Base-by-base conservation (phyloP, 768 basidiomycete species). In the Gymnopilus dilepis region DNA sequence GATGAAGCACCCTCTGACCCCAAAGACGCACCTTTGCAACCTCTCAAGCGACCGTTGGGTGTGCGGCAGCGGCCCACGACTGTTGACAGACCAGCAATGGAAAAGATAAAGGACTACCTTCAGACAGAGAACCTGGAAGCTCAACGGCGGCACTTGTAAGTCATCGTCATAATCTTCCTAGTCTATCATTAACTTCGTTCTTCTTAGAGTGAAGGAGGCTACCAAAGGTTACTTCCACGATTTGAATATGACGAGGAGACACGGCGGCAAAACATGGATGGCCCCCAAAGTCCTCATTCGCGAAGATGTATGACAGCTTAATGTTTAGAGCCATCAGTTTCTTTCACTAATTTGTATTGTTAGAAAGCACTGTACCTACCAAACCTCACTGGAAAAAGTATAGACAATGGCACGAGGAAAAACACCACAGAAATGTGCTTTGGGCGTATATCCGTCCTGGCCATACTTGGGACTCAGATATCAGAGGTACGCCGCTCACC, bases 211-310 rank as follows among this genome's bases (percentile, higher is more conserved):
- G n/a, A 82, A 80, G 64, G 76, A 84, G 69, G 79, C 82, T 0
- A 83, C 86, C 12, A 91, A 89, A 69, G 94, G 95, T 0, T 97
- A 98, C 76, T 98, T 94, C 69, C 83, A 91, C 55, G 97, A 98
- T 72, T 64, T 81, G 58, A 91, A 92, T 68, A 87, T 89, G 71
- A 90, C 92, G 1, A 80, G 90, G 53, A 82, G 82, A 42, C 86
- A 94, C 67, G 95, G 94, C 15, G 97, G 97, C 15, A 99, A 99
- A 78, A 90, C 91, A 8, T 99, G 94, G 95, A 85, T 95, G 54
- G 95, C 95, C 11, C 96, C 95, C 1, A 87, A 84, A 21, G 90
- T 92, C 21, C 80, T 98, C 67, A 95, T 99, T 64, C 86, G 88
- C 28, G 92, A 95, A 78, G 94, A 97, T 65, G 96, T 96, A 92